These are phyloP conservation scores for Venturia aucupariae DNA, from an alignment of 2,329 filamentous ascomycete genomes.

Conservation along the genomic window DNA sequence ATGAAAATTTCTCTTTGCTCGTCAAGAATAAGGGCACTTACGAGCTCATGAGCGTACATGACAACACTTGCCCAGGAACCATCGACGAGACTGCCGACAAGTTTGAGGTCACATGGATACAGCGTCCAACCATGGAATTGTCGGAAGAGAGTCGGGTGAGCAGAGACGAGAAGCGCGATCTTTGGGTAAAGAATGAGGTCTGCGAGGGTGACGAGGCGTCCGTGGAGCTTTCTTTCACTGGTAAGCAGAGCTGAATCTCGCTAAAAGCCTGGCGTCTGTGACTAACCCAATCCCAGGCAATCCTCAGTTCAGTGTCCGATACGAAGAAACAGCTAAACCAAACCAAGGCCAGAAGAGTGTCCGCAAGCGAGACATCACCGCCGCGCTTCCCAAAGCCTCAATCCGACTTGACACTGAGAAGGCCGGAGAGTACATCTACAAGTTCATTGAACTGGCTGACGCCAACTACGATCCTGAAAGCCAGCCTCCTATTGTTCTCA, in stretches of 20 bases:
- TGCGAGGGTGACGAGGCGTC: conserved; percentile 93
- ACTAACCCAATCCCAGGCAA: conserved; percentile 45
- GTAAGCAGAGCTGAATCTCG: conserved; percentile 36
- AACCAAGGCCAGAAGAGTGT: conserved; percentile 55
- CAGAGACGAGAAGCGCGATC: conserved; percentile 39
- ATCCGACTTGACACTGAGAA: conserved; percentile 80
- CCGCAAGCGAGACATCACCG: conserved; percentile 64
- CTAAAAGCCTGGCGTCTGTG: conserved; percentile 13
- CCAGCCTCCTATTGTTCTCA: conserved; percentile 58
- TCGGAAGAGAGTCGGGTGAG: conserved; percentile 53
- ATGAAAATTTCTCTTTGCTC: conserved; percentile 38
- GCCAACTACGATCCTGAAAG: conserved; percentile 67
- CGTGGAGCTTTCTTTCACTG: conserved; percentile 70
- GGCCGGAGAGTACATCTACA: conserved; percentile 77
- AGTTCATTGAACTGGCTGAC: conserved; percentile 74
- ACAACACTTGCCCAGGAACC: conserved; percentile 71
- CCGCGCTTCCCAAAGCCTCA: conserved; percentile 64
- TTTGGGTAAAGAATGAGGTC: conserved; percentile 67
- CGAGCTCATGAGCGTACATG: conserved; percentile 66
- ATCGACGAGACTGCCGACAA: conserved; percentile 63
- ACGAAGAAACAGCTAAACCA: conserved; percentile 66
- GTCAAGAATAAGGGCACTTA: conserved; percentile 65
- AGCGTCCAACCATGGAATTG: conserved; percentile 63
- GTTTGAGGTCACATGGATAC: conserved; percentile 80
- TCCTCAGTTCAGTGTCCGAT: conserved; percentile 74